Evolutionary conservation across 1,139 yeast genomes (phyloP).

Genomic region (Taphrina confusa): DNA sequence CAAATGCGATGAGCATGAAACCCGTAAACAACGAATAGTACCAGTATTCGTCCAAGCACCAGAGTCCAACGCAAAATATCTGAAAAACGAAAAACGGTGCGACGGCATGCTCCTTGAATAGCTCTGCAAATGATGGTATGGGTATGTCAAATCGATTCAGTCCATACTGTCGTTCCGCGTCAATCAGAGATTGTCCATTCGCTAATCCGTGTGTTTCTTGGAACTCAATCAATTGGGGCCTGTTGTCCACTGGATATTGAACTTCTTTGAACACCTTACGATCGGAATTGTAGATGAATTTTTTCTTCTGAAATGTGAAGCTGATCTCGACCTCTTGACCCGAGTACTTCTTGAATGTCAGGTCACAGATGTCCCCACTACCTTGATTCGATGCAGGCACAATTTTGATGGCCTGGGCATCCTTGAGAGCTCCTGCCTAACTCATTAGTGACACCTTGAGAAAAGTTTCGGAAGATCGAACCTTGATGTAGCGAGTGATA

Average conservation of each 20-base stretch:
- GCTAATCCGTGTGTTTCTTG: conserved; percentile 64
- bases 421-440: conserved; percentile 42
- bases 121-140: conserved; percentile 82
- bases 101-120: conserved; percentile 95
- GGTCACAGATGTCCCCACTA: conserved; percentile 68
- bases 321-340: conserved; percentile 67
- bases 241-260: conserved; percentile 66
- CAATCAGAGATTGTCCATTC: conserved; percentile 55
- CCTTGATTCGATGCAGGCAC: conserved; percentile 87
- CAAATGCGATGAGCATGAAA: conserved; percentile 90
- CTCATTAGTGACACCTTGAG: background rate
- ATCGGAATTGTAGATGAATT: conserved; percentile 69
- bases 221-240: conserved; percentile 60
- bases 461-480: background rate
- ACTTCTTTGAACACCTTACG: conserved; percentile 74
- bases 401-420: conserved; percentile 58
- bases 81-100: conserved; percentile 98
- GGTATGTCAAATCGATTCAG: conserved; percentile 89
- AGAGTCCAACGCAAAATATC: conserved; percentile 88
- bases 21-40: conserved; percentile 87
- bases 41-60: conserved; percentile 98
- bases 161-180: conserved; percentile 67
- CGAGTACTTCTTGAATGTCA: conserved; percentile 37
- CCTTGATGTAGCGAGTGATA: conserved; percentile 62
- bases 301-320: conserved; percentile 87